Conservation (phyloP, 1,284 basidiomycete genomes). For the Trichosporon sp. region DNA sequence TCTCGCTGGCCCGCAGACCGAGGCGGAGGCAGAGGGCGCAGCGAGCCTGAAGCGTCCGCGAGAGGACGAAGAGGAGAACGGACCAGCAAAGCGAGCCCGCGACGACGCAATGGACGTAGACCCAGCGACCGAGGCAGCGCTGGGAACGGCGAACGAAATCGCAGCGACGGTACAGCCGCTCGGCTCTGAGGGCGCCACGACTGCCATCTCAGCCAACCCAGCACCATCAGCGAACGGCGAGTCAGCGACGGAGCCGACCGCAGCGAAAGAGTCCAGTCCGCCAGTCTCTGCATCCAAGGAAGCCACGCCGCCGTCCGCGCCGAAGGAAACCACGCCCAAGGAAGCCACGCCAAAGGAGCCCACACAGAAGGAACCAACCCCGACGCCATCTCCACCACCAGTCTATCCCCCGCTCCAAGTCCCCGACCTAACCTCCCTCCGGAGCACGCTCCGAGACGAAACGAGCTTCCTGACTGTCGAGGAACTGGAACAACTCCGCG, state of each 20-base stretch:
- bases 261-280: too few species aligned
- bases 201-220: not conserved
- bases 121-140: constrained; percentile 48
- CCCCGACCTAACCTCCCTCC: constrained; percentile 27
- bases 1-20: not conserved
- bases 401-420: constrained; percentile 38
- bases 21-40: constrained; percentile 18
- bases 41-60: constrained; percentile 21
- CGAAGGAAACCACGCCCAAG: not conserved
- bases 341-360: not conserved
- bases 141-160: not conserved
- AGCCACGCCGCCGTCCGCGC: not conserved
- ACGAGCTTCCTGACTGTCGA: constrained; percentile 69
- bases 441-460: constrained; percentile 16
- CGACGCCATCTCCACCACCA: constrained; percentile 16
- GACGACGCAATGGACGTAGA: constrained; percentile 55
- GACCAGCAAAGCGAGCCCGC: constrained; percentile 60
- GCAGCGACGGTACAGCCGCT: not conserved
- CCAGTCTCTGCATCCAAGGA: too few species aligned
- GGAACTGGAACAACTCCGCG: constrained; percentile 87
- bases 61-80: constrained; percentile 25
- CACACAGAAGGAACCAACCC: not conserved
- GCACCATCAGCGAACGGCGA: not conserved
- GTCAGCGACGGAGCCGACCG: too few species aligned
- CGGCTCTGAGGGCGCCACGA: not conserved